These are phyloP conservation scores for Russula sp. DNA, from an alignment of 768 basidiomycete species.

Conservation along the genomic window DNA sequence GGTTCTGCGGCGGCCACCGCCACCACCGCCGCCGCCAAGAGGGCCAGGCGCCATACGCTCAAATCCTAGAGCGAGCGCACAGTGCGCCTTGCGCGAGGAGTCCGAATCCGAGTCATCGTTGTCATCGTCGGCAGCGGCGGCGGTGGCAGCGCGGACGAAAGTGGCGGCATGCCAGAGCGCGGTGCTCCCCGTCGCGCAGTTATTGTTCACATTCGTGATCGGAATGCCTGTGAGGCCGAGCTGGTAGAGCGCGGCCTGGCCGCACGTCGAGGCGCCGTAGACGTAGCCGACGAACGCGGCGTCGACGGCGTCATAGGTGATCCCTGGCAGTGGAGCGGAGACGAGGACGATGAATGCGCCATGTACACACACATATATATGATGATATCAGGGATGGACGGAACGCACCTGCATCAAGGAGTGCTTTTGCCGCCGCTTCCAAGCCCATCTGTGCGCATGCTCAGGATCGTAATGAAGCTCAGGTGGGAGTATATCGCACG, in stretches of 20 bases:
- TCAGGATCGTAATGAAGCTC: not conserved
- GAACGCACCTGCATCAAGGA: conserved; percentile 67
- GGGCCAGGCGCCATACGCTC: conserved; percentile 79
- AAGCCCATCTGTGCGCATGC: conserved; percentile 60
- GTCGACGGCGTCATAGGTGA: conserved; percentile 72
- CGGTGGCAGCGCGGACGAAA: conserved; percentile 48
- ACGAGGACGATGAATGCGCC: no score
- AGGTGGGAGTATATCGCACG: conserved; percentile 33
- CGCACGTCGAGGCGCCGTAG: conserved; percentile 73
- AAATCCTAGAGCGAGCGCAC: conserved; percentile 77
- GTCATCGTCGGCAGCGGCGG: no score
- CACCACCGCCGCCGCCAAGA: no score
- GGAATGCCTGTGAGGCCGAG: conserved; percentile 81
- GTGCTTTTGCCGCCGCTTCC: conserved; percentile 80
- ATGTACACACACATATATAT: no score
- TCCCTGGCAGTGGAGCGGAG: conserved; percentile 37
- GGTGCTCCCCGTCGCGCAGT: conserved; percentile 76
- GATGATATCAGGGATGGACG: no score
- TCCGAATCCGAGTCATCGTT: no score
- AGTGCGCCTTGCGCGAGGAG: conserved; percentile 45
- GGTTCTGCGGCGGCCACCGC: conserved; percentile 21
- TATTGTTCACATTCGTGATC: conserved; percentile 82
- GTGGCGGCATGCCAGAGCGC: conserved; percentile 71
- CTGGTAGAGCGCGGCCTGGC: conserved; percentile 77
- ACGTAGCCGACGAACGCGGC: conserved; percentile 72